Evolutionary conservation across 805 yeast genomes (phyloP).

Genomic region (Schwanniomyces pseudopolymorphus): DNA sequence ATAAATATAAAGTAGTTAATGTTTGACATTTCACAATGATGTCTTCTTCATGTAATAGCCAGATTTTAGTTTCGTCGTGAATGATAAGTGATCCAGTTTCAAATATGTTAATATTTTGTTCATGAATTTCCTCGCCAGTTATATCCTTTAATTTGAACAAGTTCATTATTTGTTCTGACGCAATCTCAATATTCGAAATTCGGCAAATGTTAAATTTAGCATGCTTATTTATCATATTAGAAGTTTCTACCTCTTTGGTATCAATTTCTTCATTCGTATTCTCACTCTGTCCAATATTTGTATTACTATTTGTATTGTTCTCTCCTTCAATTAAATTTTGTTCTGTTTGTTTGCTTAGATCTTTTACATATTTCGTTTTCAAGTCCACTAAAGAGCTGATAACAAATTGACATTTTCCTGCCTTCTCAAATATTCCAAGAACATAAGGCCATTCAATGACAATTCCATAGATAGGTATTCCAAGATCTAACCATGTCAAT

Average conservation of each 20-base stretch:
- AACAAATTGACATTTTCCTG: constrained; percentile 10
- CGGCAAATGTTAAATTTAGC: background rate
- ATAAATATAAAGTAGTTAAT: background rate
- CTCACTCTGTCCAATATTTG: too few relatives aligned
- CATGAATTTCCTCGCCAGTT: background rate
- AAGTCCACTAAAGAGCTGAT: constrained; percentile 26
- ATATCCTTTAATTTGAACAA: background rate
- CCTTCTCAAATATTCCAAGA: constrained; percentile 24
- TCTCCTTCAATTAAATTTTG: too few relatives aligned
- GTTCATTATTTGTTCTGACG: constrained; percentile 1
- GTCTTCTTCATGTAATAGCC: constrained; percentile 6
- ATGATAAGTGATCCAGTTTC: constrained; percentile 2
- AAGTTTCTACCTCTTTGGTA: background rate
- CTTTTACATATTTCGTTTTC: constrained; percentile 7
- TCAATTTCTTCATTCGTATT: too few relatives aligned
- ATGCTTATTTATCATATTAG: background rate
- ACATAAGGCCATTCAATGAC: constrained; percentile 38
- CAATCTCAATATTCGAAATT: background rate
- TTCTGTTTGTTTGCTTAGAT: background rate
- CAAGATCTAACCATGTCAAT: constrained; percentile 33
- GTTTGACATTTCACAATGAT: background rate
- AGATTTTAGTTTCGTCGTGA: constrained; percentile 1
- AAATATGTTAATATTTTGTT: background rate
- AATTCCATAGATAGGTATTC: constrained; percentile 36
- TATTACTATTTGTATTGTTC: too few relatives aligned